Evolutionary conservation across 164 flowering plant species (phyloP), one percentile per base, ranked within the genome.

Genomic region (Aristolochia fimbriata): DNA sequence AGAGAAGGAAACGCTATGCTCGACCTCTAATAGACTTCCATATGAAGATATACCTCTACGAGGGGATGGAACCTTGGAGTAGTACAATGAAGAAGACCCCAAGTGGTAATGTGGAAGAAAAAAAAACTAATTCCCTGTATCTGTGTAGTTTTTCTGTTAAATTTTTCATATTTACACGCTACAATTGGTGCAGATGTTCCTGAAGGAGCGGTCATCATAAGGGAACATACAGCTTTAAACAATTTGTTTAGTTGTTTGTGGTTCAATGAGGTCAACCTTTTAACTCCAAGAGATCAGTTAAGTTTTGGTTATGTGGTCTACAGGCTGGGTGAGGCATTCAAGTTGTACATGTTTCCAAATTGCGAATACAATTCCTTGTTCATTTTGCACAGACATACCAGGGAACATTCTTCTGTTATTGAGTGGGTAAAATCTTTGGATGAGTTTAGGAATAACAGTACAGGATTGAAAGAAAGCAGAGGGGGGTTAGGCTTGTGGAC

Each of bases 401-500:
- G 99, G 31, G 97, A 94, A 70, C 99, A 94, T 77, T 94, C 96
- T 19, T 88, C 97, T 43, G 71, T 64, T 31, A 70, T 91, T 16
- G 97, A 94, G 71, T 94, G 99, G 96, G 96, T 85, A 49, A 88
- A 86, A 55, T 60, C 65, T n/a, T 47, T 81, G 61, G 67, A 59
- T 14, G 95, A 91, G 72, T 76, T 94, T 15, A 70, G 71, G 65
- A 72, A 70, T 47, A 80, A 73, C 8, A 78, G 68, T 31, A 76
- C 67, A 45, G 77, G 75, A 52, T 73, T 91, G 83, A 85, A 69
- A 67, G 99, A 88, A 73, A 83, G 77, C 58, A 77, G 84, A 64
- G 99, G 93, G 43, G 99, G 99, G 7, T 80, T 88, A 64, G 97
- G 97, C 25, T 66, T 94, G 62, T 94, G 95, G 96, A 83, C 89